Base-by-base conservation (phyloP, 257 asterid genomes). In the Gentiana straminea region DNA sequence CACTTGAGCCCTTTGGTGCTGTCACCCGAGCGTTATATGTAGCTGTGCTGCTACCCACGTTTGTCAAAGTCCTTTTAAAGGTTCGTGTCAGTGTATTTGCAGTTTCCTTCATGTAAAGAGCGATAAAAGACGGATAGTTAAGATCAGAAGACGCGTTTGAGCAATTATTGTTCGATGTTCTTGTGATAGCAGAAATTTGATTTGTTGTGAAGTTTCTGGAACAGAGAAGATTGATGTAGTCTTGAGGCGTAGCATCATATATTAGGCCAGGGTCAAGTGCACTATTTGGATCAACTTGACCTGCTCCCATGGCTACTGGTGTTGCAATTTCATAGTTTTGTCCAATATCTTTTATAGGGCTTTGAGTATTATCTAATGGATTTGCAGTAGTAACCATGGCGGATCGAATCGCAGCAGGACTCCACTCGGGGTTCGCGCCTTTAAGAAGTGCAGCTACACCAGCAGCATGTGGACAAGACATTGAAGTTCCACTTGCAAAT, bases 211-310 rank as follows among this genome's bases (percentile, higher is more conserved):
- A 79, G 43, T 82, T 77, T 74, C 77, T 13, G 12, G 82, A 60
- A 35, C 91, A 79, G 3, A 82, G 12, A 3, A 79, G 76, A 51
- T 79, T 72, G 5, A 77, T 71, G 2, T 76, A 77, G 55, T 82
- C 82, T 48, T 82, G 76, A 3, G 72, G 35, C 2, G 72, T 52
- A 43, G 64, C 70, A 13, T 82, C 90, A 5, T 79, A 77, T 1
- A 79, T 47, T 12, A 79, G 77, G 1, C 90, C 90, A 0, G 90
- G 84, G 62, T 82, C 77, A 35, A 77, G 68, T 0, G 84, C 84
- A 2, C 65, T 66, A 36, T 79, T 82, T 11, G 86, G 84, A 59
- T 79, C 78, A 4, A 79, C 70, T 1, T 69, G 77, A 1, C 90
- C 84, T 12, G 86, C 69, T 49, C 93, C 93, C 50, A 61, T 61